Evolutionary conservation across 129 eudicot genomes (phyloP).

Genomic region (Artemisia tridentata): DNA sequence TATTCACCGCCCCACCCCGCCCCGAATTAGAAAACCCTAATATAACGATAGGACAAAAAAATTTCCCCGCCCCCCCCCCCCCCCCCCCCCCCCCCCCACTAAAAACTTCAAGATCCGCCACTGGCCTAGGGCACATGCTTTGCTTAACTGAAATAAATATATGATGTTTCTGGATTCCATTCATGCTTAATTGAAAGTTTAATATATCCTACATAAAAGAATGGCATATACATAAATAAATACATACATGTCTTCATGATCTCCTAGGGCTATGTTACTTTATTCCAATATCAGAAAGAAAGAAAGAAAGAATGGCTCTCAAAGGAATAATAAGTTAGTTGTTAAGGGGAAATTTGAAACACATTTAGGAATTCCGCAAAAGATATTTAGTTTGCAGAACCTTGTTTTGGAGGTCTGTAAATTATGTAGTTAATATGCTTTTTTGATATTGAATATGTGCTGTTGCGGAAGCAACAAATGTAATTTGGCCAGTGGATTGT

Average conservation of each 20-base stretch:
- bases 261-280: conserved; percentile 15
- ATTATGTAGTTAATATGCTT: conserved; percentile 6
- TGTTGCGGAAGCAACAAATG: conserved; percentile 10
- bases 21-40: no score
- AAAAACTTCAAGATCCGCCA: no score
- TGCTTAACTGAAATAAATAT: conserved; percentile 1
- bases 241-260: neutral
- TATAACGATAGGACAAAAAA: no score
- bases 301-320: neutral
- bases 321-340: conserved; percentile 13
- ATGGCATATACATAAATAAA: neutral
- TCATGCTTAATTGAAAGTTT: conserved; percentile 1
- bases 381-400: neutral
- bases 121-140: neutral
- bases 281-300: neutral
- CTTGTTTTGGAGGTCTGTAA: neutral
- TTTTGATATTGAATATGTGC: conserved; percentile 11
- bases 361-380: conserved; percentile 13
- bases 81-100: no score
- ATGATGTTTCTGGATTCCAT: neutral
- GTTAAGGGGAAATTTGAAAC: neutral
- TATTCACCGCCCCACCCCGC: no score
- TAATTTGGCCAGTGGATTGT: no score
- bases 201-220: neutral
- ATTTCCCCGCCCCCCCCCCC: no score